Evolutionary conservation across 352 stramenopile species (phyloP).

Genomic region (Globisporangium lucens): DNA sequence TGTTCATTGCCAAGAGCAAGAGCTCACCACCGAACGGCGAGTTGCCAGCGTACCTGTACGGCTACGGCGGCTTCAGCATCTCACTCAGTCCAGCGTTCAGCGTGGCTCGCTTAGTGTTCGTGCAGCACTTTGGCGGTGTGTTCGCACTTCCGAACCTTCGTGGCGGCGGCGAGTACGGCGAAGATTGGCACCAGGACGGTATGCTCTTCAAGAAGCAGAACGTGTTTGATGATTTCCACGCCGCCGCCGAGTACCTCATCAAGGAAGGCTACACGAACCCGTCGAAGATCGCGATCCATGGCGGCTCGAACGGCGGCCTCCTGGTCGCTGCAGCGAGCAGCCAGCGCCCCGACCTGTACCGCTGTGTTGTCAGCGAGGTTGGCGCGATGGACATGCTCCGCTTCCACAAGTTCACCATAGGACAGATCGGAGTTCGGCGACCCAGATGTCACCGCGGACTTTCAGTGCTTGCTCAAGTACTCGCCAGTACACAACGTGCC

Average conservation of each 20-base stretch:
- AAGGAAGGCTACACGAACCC: conserved; percentile 84
- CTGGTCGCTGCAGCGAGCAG: conserved; percentile 90
- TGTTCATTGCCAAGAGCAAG: conserved; percentile 93
- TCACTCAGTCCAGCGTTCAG: conserved; percentile 89
- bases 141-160: conserved; percentile 93
- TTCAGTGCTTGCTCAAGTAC: conserved; percentile 83
- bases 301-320: conserved; percentile 92
- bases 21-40: conserved; percentile 68
- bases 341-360: conserved; percentile 90
- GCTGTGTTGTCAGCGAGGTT: conserved; percentile 90
- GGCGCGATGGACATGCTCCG: conserved; percentile 96
- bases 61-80: conserved; percentile 96
- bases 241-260: conserved; percentile 92
- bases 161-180: conserved; percentile 92
- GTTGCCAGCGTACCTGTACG: conserved; percentile 91
- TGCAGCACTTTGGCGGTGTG: conserved; percentile 90
- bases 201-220: conserved; percentile 93
- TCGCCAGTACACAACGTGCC: conserved; percentile 90
- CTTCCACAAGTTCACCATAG: conserved; percentile 93
- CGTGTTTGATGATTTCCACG: conserved; percentile 95
- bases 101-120: conserved; percentile 81
- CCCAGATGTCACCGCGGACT: conserved; percentile 72
- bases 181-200: conserved; percentile 90
- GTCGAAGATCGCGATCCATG: conserved; percentile 88
- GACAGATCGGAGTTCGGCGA: conserved; percentile 87